Base-by-base conservation (phyloP, 2,329 filamentous ascomycete genomes). In the Geosmithia putterillii region DNA sequence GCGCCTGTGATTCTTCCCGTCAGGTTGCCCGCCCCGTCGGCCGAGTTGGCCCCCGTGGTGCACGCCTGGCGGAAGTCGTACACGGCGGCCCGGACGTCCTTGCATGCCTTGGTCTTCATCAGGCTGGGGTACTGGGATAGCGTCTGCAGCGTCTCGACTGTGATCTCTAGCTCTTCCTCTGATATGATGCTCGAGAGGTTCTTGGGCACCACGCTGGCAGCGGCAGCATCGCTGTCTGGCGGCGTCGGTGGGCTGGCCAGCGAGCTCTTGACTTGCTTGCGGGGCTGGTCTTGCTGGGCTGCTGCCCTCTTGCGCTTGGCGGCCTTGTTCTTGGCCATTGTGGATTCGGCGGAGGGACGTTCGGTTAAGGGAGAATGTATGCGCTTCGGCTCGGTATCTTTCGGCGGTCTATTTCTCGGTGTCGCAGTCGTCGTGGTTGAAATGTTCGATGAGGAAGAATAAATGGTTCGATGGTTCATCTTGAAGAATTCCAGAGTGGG, bases 1-100 rank as follows among this genome's bases (percentile, higher is more conserved):
- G 81, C 80, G 18, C 69, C 80, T 7, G 77, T 79, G 28, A 85
- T 77, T 40, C 79, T 70, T 8, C 78, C 76, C 2, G 81, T 83
- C 42, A 84, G 69, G 52, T 80, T 84, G 41, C 70, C 70, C 46
- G 72, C 73, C 47, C 28, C 28, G 28, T 32, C 28, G 28, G 15
- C 28, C 39, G 20, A 23, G 38, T 21, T 45, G 39, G 78, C 61
- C 5, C 81, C 81, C 0, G 77, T 83, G 0, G 76, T 81, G 50
- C 79, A 83, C 15, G 79, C 76, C 55, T 83, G 74, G 1, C 79
- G 73, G 46, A 86, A 85, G 18, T 79, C 75, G 52, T 82, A 83
- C 7, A 83, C 79, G 5, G 80, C 80, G 3, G 72, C 74, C 18
- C 81, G 69, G 2, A 85, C 62, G 40, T 81, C 76, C 52, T 76